Percentiles rank a stretch among this genome's conserved stretches.
phyloP scores from a whole-genome alignment of 1,139 yeast species.

The Hyphopichia wangnamkhiaoensis region DNA sequence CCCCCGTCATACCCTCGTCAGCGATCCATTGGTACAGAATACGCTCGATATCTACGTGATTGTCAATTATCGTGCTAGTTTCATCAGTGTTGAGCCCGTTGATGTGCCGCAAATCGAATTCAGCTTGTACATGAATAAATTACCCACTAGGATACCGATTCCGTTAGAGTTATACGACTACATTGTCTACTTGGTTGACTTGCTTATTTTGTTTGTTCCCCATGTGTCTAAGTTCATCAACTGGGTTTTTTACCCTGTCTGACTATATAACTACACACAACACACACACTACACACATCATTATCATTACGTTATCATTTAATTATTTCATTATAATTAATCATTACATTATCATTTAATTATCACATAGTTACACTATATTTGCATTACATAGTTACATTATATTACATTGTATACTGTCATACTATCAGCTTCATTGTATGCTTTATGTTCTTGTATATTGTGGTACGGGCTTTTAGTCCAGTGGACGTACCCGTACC shows the following conservation, averaged over 20 bases:
- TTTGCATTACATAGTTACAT: neutral
- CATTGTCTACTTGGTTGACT: constrained; percentile 33
- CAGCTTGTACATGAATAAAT: constrained; percentile 31
- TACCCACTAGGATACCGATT: constrained; percentile 37
- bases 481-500: neutral
- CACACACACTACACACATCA: too few relatives aligned
- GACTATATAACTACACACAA: too few relatives aligned
- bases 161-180: constrained; percentile 42
- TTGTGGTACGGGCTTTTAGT: too few relatives aligned
- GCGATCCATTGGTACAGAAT: constrained; percentile 6
- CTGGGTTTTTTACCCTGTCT: neutral
- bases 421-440: too few relatives aligned
- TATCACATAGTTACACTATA: too few relatives aligned
- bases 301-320: neutral
- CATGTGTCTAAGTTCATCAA: neutral
- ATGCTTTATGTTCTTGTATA: too few relatives aligned
- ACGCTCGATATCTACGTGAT: constrained; percentile 33
- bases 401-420: neutral
- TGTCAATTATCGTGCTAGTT: constrained; percentile 27
- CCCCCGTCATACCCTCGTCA: constrained; percentile 11
- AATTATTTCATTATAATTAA: neutral
- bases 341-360: too few relatives aligned
- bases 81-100: constrained; percentile 25
- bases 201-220: constrained; percentile 7
- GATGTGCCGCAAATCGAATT: too few relatives aligned